Percentiles rank a stretch among this genome's conserved stretches.
phyloP scores from a whole-genome alignment of 202 grass and related monocot species.

The Schoenoplectus tabernaemontani region DNA sequence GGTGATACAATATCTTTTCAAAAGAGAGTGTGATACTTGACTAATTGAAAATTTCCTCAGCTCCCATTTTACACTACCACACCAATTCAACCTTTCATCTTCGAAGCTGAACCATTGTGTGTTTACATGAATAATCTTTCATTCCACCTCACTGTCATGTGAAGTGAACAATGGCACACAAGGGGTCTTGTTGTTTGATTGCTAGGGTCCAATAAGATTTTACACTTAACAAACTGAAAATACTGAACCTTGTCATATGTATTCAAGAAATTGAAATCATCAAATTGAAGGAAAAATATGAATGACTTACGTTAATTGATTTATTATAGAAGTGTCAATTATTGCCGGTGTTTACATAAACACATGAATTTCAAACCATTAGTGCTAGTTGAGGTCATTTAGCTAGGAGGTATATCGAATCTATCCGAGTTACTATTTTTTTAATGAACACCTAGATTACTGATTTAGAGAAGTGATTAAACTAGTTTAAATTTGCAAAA shows the following conservation, averaged over 20 bases:
- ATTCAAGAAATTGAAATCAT: not conserved
- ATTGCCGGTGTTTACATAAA: not conserved
- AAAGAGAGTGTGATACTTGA: not conserved
- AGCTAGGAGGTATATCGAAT: not conserved
- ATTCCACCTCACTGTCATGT: not conserved
- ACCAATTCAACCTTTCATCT: not conserved
- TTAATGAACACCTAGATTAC: not conserved
- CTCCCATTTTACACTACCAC: not conserved
- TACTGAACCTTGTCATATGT: not conserved
- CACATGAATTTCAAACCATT: not conserved
- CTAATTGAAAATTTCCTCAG: not conserved
- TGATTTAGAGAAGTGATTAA: not conserved
- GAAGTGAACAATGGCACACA: not conserved
- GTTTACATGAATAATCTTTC: not conserved
- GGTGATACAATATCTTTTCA: not conserved
- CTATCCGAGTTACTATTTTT: not conserved
- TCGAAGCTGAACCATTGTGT: not conserved
- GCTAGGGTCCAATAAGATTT: not conserved
- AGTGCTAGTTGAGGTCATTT: not conserved
- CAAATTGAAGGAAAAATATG: not conserved
- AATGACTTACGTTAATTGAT: not conserved
- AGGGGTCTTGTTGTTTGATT: not conserved
- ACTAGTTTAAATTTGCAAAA: not conserved
- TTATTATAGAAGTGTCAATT: not conserved
- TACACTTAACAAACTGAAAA: not conserved